These are phyloP conservation scores for Xylogone sp. DNA, from an alignment of 2,329 filamentous ascomycete species.

Conservation along the genomic window DNA sequence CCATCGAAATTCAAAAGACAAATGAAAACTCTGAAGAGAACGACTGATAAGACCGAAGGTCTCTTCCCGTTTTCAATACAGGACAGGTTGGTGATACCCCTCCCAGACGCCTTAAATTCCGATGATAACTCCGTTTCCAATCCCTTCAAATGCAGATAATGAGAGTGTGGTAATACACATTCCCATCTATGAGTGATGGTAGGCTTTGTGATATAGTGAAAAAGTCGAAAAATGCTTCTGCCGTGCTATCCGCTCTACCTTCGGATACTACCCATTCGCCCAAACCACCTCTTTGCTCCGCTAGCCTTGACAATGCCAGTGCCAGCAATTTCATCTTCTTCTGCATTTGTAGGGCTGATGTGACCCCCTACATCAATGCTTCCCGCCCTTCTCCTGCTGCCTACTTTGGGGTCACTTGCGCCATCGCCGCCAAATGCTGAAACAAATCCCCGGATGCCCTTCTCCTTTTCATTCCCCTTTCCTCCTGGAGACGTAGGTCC, in stretches of 20 bases:
- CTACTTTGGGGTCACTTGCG: background rate
- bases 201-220: no score
- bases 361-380: slow-evolving; percentile 2
- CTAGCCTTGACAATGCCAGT: background rate
- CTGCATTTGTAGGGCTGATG: background rate
- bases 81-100: no score
- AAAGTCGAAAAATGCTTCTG: background rate
- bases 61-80: no score
- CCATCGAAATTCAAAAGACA: no score
- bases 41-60: no score
- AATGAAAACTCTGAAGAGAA: no score
- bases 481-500: slow-evolving; percentile 16
- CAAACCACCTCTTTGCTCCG: background rate
- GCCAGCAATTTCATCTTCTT: background rate
- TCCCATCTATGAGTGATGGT: no score
- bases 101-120: no score
- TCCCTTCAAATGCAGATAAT: no score
- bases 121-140: no score
- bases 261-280: background rate
- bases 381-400: slow-evolving; percentile 2
- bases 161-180: no score
- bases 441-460: background rate
- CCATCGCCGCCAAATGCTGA: slow-evolving; percentile 3
- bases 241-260: background rate
- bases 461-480: slow-evolving; percentile 1